Percentiles rank a stretch among this genome's conserved stretches.
phyloP scores from a whole-genome alignment of 1,139 yeast genomes.

The Saccharomyces hybrid region DNA sequence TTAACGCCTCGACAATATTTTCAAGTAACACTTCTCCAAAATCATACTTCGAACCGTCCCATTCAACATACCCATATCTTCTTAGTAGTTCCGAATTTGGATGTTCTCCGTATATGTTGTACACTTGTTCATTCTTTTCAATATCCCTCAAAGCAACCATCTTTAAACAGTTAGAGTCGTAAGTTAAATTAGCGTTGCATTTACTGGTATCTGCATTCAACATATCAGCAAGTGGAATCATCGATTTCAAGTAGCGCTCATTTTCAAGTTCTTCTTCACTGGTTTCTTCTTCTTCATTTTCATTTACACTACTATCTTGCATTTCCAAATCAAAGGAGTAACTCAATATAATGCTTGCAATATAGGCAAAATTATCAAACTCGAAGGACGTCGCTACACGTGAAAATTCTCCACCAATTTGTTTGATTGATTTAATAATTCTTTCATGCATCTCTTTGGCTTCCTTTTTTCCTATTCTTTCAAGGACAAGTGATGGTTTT shows the following conservation, averaged over 20 bases:
- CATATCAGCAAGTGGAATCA: conserved; percentile 91
- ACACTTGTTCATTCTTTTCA: conserved; percentile 61
- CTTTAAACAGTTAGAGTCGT: conserved; percentile 42
- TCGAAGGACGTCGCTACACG: conserved; percentile 21
- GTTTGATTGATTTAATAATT: conserved; percentile 10
- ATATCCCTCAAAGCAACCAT: conserved; percentile 69
- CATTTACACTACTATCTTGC: conserved; percentile 24
- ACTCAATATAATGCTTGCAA: conserved; percentile 65
- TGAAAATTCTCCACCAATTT: conserved; percentile 6
- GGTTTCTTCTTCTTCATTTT: conserved; percentile 30
- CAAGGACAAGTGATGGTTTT: conserved; percentile 61
- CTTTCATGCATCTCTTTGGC: conserved; percentile 54
- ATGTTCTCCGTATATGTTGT: conserved; percentile 82
- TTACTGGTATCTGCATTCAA: conserved; percentile 75
- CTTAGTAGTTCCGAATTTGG: conserved; percentile 85
- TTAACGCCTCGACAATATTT: conserved; percentile 32
- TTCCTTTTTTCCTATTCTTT: conserved; percentile 61
- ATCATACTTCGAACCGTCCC: conserved; percentile 66
- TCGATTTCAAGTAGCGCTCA: conserved; percentile 58
- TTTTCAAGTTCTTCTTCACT: conserved; percentile 33
- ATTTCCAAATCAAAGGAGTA: conserved; percentile 60
- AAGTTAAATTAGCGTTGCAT: conserved; percentile 67
- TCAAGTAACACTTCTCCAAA: conserved; percentile 64
- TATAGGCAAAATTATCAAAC: conserved; percentile 53
- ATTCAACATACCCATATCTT: conserved; percentile 86